Evolutionary conservation across 75 land plant genomes (phyloP).

Genomic region (Picea glauca): DNA sequence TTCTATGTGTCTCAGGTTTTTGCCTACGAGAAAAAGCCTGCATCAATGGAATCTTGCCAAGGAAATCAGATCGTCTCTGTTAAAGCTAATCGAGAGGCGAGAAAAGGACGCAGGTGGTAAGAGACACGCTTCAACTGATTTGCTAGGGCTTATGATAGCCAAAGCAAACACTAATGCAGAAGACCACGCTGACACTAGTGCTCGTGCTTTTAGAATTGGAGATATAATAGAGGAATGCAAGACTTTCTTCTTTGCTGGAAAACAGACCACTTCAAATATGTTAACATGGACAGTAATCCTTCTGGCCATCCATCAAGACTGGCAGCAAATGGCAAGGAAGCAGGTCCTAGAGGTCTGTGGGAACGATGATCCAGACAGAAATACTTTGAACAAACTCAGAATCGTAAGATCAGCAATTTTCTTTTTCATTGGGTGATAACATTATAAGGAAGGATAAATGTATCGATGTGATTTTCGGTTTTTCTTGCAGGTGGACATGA

Average conservation of each 20-base stretch:
- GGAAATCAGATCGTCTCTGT: constrained; percentile 19
- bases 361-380: too few relatives aligned
- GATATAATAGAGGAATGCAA: constrained; percentile 60
- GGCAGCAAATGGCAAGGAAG: too few relatives aligned
- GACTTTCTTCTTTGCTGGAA: constrained; percentile 50
- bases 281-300: constrained; percentile 42
- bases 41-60: constrained; percentile 20
- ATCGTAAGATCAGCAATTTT: too few relatives aligned
- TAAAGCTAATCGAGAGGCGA: constrained; percentile 30
- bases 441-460: too few relatives aligned
- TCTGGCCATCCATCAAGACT: constrained; percentile 23
- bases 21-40: constrained; percentile 35
- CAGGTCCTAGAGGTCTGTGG: too few relatives aligned
- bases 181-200: background rate
- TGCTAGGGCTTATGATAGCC: constrained; percentile 51
- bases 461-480: background rate
- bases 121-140: constrained; percentile 1
- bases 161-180: constrained; percentile 14
- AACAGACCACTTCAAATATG: constrained; percentile 1
- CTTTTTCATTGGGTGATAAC: too few relatives aligned
- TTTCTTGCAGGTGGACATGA: constrained; percentile 23
- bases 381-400: too few relatives aligned
- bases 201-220: constrained; percentile 3
- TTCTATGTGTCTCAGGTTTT: constrained; percentile 7
- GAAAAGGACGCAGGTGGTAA: constrained; percentile 13